These are phyloP conservation scores for Carex scoparia DNA, from an alignment of 176 grass and related monocot genomes.

Conservation along the genomic window DNA sequence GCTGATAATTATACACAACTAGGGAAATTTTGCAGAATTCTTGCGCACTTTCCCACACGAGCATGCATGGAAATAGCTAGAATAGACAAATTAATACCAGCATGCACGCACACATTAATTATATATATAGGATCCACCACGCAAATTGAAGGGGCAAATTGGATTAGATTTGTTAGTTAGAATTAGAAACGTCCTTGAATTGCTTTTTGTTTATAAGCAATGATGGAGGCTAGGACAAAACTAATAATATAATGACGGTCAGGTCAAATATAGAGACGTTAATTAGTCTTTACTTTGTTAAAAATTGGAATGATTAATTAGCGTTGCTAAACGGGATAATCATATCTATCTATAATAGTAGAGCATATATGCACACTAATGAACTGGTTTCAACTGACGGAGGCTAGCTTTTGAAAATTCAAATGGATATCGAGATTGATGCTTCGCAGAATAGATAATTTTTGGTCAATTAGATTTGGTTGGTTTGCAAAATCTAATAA, in stretches of 20 bases:
- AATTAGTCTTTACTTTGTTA: neutral
- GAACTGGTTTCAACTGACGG: neutral
- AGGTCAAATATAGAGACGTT: neutral
- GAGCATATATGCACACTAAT: no score
- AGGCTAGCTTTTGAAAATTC: neutral
- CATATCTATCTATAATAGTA: no score
- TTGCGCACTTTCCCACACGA: neutral
- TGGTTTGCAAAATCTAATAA: neutral
- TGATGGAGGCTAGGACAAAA: neutral
- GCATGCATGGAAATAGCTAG: neutral
- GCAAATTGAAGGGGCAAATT: neutral
- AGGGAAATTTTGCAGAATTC: neutral
- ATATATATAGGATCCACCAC: neutral
- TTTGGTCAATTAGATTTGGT: neutral
- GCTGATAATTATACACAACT: neutral
- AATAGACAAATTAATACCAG: neutral
- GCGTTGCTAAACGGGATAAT: neutral
- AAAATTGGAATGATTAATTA: neutral
- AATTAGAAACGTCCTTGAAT: conserved; percentile 1
- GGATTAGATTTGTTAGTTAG: neutral
- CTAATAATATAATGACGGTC: neutral
- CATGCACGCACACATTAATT: neutral
- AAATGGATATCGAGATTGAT: neutral
- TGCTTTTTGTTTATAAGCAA: neutral
- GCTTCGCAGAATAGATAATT: neutral